phyloP scores from a whole-genome alignment of 2,329 filamentous ascomycete genomes.

The Penicillium occitanis region DNA sequence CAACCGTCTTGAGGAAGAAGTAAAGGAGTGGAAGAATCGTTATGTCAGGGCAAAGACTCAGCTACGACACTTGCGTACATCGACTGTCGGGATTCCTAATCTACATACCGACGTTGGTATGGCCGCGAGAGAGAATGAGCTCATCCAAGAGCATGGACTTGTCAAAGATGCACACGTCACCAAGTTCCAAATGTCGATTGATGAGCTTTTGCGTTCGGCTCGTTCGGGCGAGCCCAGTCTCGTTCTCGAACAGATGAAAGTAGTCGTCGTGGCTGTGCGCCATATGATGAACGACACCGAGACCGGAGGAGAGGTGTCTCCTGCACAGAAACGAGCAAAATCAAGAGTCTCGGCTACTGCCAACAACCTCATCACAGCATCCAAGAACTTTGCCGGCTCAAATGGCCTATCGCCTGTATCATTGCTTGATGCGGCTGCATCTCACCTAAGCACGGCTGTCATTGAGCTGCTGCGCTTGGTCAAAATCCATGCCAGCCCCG shows the following conservation, averaged over 20 bases:
- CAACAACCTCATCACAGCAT: constrained; percentile 92
- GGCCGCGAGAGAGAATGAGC: constrained; percentile 68
- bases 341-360: constrained; percentile 85
- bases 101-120: constrained; percentile 41
- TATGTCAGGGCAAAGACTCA: constrained; percentile 89
- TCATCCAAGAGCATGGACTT: constrained; percentile 70
- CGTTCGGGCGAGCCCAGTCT: constrained; percentile 70
- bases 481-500: constrained; percentile 76
- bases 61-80: constrained; percentile 74
- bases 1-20: constrained; percentile 73
- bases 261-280: constrained; percentile 77
- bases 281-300: constrained; percentile 79
- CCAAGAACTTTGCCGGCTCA: constrained; percentile 83
- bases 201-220: constrained; percentile 79
- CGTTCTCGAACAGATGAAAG: constrained; percentile 82
- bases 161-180: constrained; percentile 92
- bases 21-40: constrained; percentile 85
- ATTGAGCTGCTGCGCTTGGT: constrained; percentile 81
- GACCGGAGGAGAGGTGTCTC: constrained; percentile 55
- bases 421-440: constrained; percentile 86
- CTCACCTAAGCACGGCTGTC: constrained; percentile 80
- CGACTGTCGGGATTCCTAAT: constrained; percentile 69
- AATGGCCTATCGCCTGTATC: constrained; percentile 90
- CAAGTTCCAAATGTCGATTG: constrained; percentile 90
- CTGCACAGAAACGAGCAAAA: constrained; percentile 70